Evolutionary conservation across 1,284 basidiomycete genomes (phyloP), one percentile per base, ranked within the genome.

Genomic region (Gymnopus androsaceus): DNA sequence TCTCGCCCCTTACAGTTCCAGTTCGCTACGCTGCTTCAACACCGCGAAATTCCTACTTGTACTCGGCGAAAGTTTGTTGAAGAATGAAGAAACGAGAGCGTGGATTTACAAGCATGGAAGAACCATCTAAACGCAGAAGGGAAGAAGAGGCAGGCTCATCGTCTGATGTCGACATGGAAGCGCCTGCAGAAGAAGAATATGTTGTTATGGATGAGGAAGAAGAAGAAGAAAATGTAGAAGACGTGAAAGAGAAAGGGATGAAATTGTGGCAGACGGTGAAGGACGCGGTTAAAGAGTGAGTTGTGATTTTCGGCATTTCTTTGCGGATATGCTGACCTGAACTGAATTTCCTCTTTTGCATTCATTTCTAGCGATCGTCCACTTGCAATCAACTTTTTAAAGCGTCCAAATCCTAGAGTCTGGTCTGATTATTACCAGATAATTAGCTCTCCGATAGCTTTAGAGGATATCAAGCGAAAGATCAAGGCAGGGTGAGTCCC

Each of bases 391-490:
- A 85, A 87, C 64, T 98, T 97, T 72, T 71, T 90, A 66, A 80
- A 81, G 57, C 81, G 92, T 61, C 94, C 94, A 6, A 82, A 87
- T 54, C 87, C 86, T 69, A 81, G 83, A 55, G 77, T 81, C 59
- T 94, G 95, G 70, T 87, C 94, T n/a, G 94, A 96, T 76, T 98
- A 98, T 74, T 97, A 93, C 72, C 69, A 73, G 45, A 64, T 85
- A 64, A 92, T 93, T 67, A 75, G 82, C 58, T 74, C 80, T 44
- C 95, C 95, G 31, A 88, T 96, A 62, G 86, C 92, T 25, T 78
- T 97, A 53, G 88, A 92, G 50, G 89, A 95, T 62, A 92, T 98
- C 72, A 91, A 90, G 79, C 82, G 80, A 62, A 82, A 86, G 65
- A 81, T 96, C 50, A 83, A 91, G 48, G n/a, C n/a, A n/a, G n/a